Evolutionary conservation across 257 asterid genomes (phyloP).

Genomic region (Paraleonurus japonicus): DNA sequence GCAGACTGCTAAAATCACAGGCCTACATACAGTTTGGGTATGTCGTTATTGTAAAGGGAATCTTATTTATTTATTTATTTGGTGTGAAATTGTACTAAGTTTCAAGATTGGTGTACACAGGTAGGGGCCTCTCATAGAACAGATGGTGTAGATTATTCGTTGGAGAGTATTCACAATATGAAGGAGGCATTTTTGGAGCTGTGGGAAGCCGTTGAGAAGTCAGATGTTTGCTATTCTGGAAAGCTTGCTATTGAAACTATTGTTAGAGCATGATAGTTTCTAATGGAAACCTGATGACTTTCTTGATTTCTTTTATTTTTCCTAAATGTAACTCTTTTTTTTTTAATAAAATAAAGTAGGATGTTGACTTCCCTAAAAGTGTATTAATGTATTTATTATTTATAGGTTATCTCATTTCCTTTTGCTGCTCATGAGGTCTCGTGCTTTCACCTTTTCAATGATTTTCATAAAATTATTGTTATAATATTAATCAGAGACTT

Average conservation of each 20-base stretch:
- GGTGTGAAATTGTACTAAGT: background rate
- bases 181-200: constrained; percentile 85
- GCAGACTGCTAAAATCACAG: constrained; percentile 63
- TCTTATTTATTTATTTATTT: too few species aligned
- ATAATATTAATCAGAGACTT: too few species aligned
- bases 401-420: constrained; percentile 1
- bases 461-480: background rate
- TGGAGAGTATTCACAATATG: constrained; percentile 87
- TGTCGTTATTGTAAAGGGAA: constrained; percentile 12
- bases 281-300: background rate
- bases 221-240: constrained; percentile 41
- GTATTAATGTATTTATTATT: background rate
- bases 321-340: background rate
- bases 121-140: constrained; percentile 65
- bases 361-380: background rate
- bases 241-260: constrained; percentile 55
- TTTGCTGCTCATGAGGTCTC: background rate
- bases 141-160: constrained; percentile 64
- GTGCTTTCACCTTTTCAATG: background rate
- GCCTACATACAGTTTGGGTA: constrained; percentile 84
- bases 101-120: constrained; percentile 32
- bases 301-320: background rate
- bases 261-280: constrained; percentile 46
- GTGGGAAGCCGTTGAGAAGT: constrained; percentile 62
- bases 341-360: background rate